Evolutionary conservation across 176 grass and related monocot genomes (phyloP), one percentile per base, ranked within the genome.

Genomic region (Tuctoria greenei): DNA sequence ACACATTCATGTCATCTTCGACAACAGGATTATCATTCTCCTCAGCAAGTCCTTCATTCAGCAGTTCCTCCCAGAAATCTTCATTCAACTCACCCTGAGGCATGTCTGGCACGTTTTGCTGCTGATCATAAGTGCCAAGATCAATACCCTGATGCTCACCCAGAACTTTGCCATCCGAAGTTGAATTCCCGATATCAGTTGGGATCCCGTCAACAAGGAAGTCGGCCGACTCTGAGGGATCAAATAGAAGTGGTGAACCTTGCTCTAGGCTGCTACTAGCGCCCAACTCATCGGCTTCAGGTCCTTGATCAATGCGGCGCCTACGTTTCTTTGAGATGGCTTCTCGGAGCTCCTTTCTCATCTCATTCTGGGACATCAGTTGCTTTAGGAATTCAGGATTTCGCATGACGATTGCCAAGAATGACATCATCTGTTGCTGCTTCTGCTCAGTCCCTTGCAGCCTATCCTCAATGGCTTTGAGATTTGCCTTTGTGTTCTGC

Each of bases 321-420:
- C 91, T 85, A 74, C 91, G 89, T 84, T 98, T 98, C 84, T 84
- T 94, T 14, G 91, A 92, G 46, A 98, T 92, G 52, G 84, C 86
- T 17, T 98, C 95, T 71, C 88, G 84, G 21, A 98, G 82, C 67
- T 98, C 89, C 65, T 86, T 98, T 34, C 82, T 79, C 78, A 73
- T 90, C 40, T 86, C 84, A 38, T 90, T 98, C 56, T 88, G 82
- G 24, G 87, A 66, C 31, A 90, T 23, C 69, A 98, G 78, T 45
- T 94, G 91, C 26, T 90, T 85, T 10, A 98, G 14, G 75, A 94
- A 94, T 68, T 81, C 77, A 61, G 95, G 89, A 26, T 92, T 98
- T 63, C 54, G 80, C 82, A 94, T 84, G 8, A 86, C 74, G 49
- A 89, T 91, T 1, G 95, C 95, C 35, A 98, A 54, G 87, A 98